Evolutionary conservation across 371 early-diverging fungal genomes (phyloP), one percentile per base, ranked within the genome.

Genomic region (Smittium culicis): DNA sequence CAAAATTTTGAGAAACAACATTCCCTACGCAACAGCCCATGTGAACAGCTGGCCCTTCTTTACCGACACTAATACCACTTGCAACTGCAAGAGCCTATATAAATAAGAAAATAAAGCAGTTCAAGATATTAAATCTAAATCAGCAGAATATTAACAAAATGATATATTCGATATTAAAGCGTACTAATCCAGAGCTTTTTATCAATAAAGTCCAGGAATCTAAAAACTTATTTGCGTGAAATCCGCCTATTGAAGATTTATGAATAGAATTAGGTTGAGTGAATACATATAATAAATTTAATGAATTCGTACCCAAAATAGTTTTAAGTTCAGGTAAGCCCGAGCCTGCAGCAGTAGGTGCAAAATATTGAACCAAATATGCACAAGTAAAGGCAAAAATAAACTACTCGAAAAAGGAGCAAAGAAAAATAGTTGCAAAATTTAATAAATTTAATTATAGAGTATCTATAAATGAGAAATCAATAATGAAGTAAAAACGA

Each of bases 31-130:
- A 91, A 70, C 92, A 91, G 1, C 91, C 86, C 69, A 97, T 84
- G 73, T 95, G 96, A 35, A 97, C 94, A 54, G 95, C 86, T 0
- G 98, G 96, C 0, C 96, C 98, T 81, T 97, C 94, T 73, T 93
- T 92, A 34, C 98, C 98, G 8, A 90, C 77, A 56, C 81, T 86
- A 58, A 97, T 71, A 0, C 93, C 93, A 2, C 92, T 86, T 0
- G 89, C 85, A 8, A 90, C 91, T 0, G 87, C 82, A 69, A 91
- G 79, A 8, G 86, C 82, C 63, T 81, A 81, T 63, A 31, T 57
- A 57, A n/a, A n/a, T n/a, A n/a, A n/a, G n/a, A n/a, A n/a, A n/a
- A n/a, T n/a, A n/a, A n/a, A n/a, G n/a, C n/a, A n/a, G n/a, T n/a
- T n/a, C n/a, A n/a, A n/a, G n/a, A n/a, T n/a, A n/a, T n/a, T n/a